Evolutionary conservation across 2,329 filamentous ascomycete species (phyloP).

Genomic region (Apiospora arundinis): DNA sequence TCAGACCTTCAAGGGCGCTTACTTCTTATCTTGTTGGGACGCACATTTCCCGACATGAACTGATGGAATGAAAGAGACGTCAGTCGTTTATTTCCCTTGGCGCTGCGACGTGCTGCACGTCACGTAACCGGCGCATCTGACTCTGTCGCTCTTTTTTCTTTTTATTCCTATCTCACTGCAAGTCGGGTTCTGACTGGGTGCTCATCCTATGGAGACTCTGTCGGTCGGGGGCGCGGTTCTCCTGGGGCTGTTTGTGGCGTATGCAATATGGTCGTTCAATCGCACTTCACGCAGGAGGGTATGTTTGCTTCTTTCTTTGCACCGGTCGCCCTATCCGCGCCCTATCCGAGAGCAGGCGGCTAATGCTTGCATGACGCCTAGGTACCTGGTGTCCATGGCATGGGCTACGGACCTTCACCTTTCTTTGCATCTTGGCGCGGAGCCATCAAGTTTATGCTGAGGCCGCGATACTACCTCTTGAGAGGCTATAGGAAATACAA

Average conservation of each 20-base stretch:
- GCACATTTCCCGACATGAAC: background rate
- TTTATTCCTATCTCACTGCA: background rate
- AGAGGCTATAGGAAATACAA: constrained; percentile 14
- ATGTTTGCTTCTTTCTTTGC: background rate
- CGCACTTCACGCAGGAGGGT: background rate
- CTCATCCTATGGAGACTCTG: background rate
- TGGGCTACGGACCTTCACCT: constrained; percentile 18
- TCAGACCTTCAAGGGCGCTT: background rate
- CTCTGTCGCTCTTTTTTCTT: background rate
- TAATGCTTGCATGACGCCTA: background rate
- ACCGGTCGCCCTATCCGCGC: background rate
- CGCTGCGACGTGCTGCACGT: background rate
- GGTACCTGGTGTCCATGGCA: constrained; percentile 11
- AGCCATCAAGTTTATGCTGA: constrained; percentile 18
- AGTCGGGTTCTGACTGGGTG: background rate
- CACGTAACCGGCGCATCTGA: background rate
- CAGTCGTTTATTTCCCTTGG: background rate
- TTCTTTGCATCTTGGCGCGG: constrained; percentile 19
- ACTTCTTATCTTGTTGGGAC: background rate
- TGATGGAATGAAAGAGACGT: background rate
- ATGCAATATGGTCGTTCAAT: background rate
- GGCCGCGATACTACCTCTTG: constrained; percentile 18
- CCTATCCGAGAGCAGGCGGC: background rate
- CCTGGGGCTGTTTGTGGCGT: constrained; percentile 4
- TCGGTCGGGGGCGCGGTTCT: background rate